Evolutionary conservation across 257 asterid species (phyloP), one percentile per base, ranked within the genome.

Genomic region (Penstemon barbatus): DNA sequence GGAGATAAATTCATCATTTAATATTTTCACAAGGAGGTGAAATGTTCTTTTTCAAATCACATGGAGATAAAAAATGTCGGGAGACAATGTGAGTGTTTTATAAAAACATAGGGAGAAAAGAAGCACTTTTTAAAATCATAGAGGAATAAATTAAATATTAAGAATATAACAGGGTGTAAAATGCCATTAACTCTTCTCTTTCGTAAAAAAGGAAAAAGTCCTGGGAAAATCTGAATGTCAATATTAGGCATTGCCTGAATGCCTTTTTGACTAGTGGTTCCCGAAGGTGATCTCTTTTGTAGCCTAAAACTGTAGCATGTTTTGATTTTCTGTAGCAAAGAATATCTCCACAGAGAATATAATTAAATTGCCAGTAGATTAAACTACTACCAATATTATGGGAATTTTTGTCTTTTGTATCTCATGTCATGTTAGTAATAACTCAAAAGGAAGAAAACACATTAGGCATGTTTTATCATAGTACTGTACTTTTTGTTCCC

Each of bases 261-360:
- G 44, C n/a, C 54, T 65, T 37, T 25, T 5, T 40, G 54, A 71
- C 67, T 67, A 65, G 68, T 71, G 76, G 70, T 68, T 54, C 39
- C 61, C 52, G 52, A 37, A 50, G 67, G 49, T 61, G 60, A 76
- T 71, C 37, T 68, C 70, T 49, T 71, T 3, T 71, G 74, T 56
- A 25, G 49, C 53, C 48, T 54, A 13, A 4, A 39, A 55, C 52
- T 41, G 72, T 45, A 65, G 76, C 78, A 71, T 60, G 74, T 79
- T 63, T 71, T 65, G 75, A 67, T 65, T 54, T 69, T 44, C 65
- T 59, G 40, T 9, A 61, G 68, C 80, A 70, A 25, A 41, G 18
- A 61, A 56, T 66, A 68, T 62, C 59, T 65, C 74, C 44, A 66
- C 66, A 57, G 46, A 44, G 77, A 79, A 69, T 70, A 69, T 39